These are phyloP conservation scores for Fusarium falciforme DNA, from an alignment of 2,329 filamentous ascomycete genomes.

Conservation along the genomic window DNA sequence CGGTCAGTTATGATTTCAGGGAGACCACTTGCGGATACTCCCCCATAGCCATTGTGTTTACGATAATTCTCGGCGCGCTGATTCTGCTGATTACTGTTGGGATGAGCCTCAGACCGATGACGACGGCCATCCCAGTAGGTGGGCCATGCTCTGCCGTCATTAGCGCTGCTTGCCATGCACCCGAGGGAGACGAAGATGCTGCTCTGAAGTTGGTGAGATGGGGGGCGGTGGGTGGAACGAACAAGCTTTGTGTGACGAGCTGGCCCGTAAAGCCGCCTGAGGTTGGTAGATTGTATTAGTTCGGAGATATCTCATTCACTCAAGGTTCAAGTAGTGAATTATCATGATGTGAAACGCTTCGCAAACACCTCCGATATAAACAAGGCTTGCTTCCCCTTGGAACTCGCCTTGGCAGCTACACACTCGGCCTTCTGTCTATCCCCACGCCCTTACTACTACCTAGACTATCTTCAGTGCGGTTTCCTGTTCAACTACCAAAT, in stretches of 20 bases:
- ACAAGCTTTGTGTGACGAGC: background rate
- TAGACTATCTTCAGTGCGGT: background rate
- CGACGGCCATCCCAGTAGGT: background rate
- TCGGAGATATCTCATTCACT: background rate
- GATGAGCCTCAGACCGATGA: background rate
- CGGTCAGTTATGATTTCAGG: background rate
- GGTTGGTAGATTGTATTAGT: background rate
- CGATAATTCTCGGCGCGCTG: background rate
- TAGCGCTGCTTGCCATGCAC: background rate
- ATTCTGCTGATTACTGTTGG: background rate
- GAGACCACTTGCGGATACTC: constrained; percentile 2
- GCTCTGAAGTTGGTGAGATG: background rate
- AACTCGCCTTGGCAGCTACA: background rate
- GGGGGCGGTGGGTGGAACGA: background rate
- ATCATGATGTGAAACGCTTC: background rate
- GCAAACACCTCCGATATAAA: background rate
- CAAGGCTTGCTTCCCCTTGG: background rate
- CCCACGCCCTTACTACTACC: background rate
- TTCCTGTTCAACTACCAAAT: background rate
- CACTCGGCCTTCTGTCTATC: background rate
- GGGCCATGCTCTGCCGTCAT: constrained; percentile 1
- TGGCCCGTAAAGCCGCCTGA: background rate
- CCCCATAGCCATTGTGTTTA: background rate
- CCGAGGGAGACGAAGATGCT: background rate
- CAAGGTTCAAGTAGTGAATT: background rate